Evolutionary conservation across 2,329 filamentous ascomycete genomes (phyloP), one percentile per base, ranked within the genome.

Genomic region (Chaetothyriales sp.): DNA sequence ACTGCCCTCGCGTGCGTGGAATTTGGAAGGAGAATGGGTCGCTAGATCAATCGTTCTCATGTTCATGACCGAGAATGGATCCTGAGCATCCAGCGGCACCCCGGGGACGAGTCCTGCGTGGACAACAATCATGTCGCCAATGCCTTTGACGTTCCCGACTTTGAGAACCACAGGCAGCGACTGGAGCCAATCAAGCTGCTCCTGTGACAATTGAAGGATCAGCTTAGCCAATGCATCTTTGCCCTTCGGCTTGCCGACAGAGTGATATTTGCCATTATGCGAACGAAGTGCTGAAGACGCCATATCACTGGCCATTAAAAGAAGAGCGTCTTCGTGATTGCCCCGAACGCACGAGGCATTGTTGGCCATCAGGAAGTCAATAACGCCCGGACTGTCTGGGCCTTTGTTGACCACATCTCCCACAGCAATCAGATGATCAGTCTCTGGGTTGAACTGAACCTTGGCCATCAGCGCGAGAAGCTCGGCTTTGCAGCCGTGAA

Each of bases 331-430:
- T 65, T 98, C 92, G 69, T 95, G 86, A 68, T 95, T 95, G 18
- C 92, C 92, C 48, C 90, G 82, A 7, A 97, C 88, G 56, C 81
- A 86, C 28, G 83, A 86, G 19, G 90, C 89, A 48, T 79, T 78
- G 40, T 90, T 70, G 13, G 77, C 69, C 65, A 88, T 85, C 40
- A 87, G 83, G 44, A 89, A 73, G 53, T 84, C 78, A 47, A 97
- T 75, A 0, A 95, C 86, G 40, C 83, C 87, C 0, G 75, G 63
- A 29, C 86, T 90, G 67, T 95, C 82, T 9, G 89, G 88, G 0
- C 90, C 89, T 69, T 95, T 95, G 64, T 82, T 82, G 60, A 97
- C 77, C 65, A 90, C 76, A 67, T 94, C 86, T 47, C 88, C 88
- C 0, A 80, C 76, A 46, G 90, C 74, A 18, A 95, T 73, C 43